Evolutionary conservation across 2,329 filamentous ascomycete species (phyloP), one percentile per base, ranked within the genome.

Genomic region (Paecilomyces variotii): DNA sequence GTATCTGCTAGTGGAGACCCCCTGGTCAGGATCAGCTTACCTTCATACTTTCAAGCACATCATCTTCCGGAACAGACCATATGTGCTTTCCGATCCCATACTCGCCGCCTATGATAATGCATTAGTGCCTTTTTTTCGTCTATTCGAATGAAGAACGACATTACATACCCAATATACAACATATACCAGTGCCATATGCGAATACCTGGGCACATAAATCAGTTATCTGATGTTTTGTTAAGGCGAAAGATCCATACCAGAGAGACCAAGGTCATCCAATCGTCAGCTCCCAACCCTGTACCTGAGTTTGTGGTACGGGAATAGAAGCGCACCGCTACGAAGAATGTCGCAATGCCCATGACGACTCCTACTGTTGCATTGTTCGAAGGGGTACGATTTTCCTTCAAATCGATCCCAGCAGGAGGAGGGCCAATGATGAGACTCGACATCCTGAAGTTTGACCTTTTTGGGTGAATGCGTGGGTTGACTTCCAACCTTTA

Each of bases 51-150:
- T 28, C 19, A n/a, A 39, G 25, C 62, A 61, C 14, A 45, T 65
- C 57, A 1, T 54, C 55, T 14, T 57, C 11, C 1, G 56, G 61
- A 9, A 64, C 27, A 12, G 57, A 54, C 54, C 59, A 59, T 39
- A 63, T 50, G 26, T 65, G 63, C 54, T 57, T 60, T 25, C 62
- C 63, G 14, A 58, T 60, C 11, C 61, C 61, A 53, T 63, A 63
- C 3, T 58, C 54, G 6, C 56, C 28, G 52, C 61, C 61, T 63
- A 26, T 24, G 35, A 3, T n/a, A 6, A 14, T 0, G 26, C 50
- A 19, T 45, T 14, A 45, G 39, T 45, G 3, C 24, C 35, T 12
- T 39, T 39, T 39, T 6, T n/a, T 2, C 4, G 2, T 45, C 9
- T 19, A 19, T 1, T 3, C n/a, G 35, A 6, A 6, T 6, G n/a